Conservation (phyloP, 2,329 filamentous ascomycete genomes). For the Talaromyces rugulosus region DNA sequence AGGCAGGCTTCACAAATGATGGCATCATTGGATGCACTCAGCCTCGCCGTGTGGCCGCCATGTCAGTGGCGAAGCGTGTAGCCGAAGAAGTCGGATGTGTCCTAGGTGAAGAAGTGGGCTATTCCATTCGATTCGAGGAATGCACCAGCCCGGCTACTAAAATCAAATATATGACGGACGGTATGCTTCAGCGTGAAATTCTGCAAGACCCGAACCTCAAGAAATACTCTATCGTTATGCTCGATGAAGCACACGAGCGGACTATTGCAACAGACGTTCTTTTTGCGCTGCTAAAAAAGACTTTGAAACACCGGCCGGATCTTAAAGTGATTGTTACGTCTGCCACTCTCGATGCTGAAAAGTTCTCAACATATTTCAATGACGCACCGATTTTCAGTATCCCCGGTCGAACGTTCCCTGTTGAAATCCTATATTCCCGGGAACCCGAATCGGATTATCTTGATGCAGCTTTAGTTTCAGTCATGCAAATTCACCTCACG, state of each 20-base stretch:
- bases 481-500: constrained; percentile 96
- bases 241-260: constrained; percentile 96
- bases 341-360: constrained; percentile 92
- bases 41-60: constrained; percentile 91
- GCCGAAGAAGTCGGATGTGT: constrained; percentile 91
- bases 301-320: constrained; percentile 76
- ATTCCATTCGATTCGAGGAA: constrained; percentile 97
- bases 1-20: constrained; percentile 80
- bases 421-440: constrained; percentile 90
- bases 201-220: constrained; percentile 84
- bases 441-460: constrained; percentile 96
- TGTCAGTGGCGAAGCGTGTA: constrained; percentile 96
- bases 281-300: constrained; percentile 92
- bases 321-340: constrained; percentile 95
- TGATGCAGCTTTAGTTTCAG: constrained; percentile 87
- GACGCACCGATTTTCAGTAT: constrained; percentile 96
- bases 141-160: constrained; percentile 80
- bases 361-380: constrained; percentile 95
- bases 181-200: constrained; percentile 95
- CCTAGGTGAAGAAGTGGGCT: constrained; percentile 88
- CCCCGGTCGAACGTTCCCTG: constrained; percentile 88
- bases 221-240: constrained; percentile 93
- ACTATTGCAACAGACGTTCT: constrained; percentile 95
- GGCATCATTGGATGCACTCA: constrained; percentile 96
- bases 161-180: constrained; percentile 99